Conservation (phyloP, 495 filamentous ascomycete species). For the Penicillium odoratum region DNA sequence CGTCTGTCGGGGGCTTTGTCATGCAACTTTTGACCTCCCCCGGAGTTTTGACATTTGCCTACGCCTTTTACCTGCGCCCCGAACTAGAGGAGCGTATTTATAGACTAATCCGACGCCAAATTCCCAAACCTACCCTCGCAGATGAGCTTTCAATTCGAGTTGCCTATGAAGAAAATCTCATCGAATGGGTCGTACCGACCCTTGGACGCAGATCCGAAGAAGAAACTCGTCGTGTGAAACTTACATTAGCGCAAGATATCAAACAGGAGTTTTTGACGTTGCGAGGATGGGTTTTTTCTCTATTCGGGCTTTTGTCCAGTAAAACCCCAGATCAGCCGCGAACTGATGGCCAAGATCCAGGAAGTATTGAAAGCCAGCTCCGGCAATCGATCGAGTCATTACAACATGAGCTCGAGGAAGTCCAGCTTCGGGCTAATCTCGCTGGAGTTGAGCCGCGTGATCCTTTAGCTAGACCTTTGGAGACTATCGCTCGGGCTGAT, state of each 20-base stretch:
- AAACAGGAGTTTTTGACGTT: slow-evolving; percentile 35
- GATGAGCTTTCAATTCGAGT: slow-evolving; percentile 49
- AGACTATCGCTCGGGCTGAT: slow-evolving; percentile 6
- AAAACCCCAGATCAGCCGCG: slow-evolving; percentile 17
- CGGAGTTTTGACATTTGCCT: slow-evolving; percentile 35
- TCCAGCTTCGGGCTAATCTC: slow-evolving; percentile 18
- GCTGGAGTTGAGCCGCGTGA: slow-evolving; percentile 1
- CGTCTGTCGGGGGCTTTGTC: slow-evolving; percentile 28
- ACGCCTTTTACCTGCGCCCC: slow-evolving; percentile 40
- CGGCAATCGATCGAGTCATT: slow-evolving; percentile 32
- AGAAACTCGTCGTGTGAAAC: slow-evolving; percentile 39
- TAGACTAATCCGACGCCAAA: slow-evolving; percentile 41
- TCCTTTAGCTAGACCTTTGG: slow-evolving; percentile 11
- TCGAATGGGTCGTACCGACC: slow-evolving; percentile 49
- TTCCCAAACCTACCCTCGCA: slow-evolving; percentile 45
- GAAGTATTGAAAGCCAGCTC: slow-evolving; percentile 27
- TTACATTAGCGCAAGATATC: slow-evolving; percentile 42
- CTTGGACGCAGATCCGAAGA: slow-evolving; percentile 45
- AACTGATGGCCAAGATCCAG: slow-evolving; percentile 18
- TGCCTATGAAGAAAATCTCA: slow-evolving; percentile 48
- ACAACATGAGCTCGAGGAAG: slow-evolving; percentile 32
- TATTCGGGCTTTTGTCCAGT: slow-evolving; percentile 29
- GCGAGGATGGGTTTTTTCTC: slow-evolving; percentile 35
- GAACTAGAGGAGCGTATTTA: slow-evolving; percentile 47
- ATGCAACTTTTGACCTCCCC: slow-evolving; percentile 35